Evolutionary conservation across 2,329 filamentous ascomycete species (phyloP), one percentile per base, ranked within the genome.

Genomic region (Fusarium sp.): DNA sequence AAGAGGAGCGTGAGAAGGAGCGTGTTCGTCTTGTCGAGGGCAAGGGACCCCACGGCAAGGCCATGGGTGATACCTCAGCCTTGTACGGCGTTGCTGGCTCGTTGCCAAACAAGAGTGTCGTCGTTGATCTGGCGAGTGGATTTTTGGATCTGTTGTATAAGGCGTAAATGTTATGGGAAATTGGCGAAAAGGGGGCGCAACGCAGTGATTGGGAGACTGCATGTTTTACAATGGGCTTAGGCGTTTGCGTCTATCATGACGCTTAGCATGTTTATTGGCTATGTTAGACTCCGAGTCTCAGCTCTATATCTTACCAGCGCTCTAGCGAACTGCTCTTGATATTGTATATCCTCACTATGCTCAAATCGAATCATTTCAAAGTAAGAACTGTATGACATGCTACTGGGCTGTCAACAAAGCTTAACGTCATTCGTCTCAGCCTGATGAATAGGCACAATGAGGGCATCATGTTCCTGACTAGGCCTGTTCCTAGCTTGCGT

Each of bases 91-190:
- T 99, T 57, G 96, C 96, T 0, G 96, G 96, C 7, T 96, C 92
- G 74, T 80, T 99, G 78, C 96, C 96, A 2, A 96, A 99, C 77
- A 98, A 98, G 86, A 93, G 91, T 70, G 90, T 99, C 32, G 94
- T 99, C 30, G 92, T 93, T 68, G 93, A 97, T 73, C 81, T 99
- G 76, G 95, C 94, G 3, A 92, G 86, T 70, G 95, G 94, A 1
- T 99, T 98, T 79, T 83, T 98, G 76, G 94, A 98, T 81, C 90
- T 96, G 51, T 77, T 97, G 78, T 97, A 97, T 80, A 97, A 97
- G 83, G 90, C 91, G 62, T 96, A 81, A 81, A 38, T 46, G 19
- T 48, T 42, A 45, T 36, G 45, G 47, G 46, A 46, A 28, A 44
- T 32, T 17, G 24, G 44, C 44, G 40, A 44, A 44, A 44, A 14